Conservation (phyloP, 345 rosid genomes). For the Boechera stricta region DNA sequence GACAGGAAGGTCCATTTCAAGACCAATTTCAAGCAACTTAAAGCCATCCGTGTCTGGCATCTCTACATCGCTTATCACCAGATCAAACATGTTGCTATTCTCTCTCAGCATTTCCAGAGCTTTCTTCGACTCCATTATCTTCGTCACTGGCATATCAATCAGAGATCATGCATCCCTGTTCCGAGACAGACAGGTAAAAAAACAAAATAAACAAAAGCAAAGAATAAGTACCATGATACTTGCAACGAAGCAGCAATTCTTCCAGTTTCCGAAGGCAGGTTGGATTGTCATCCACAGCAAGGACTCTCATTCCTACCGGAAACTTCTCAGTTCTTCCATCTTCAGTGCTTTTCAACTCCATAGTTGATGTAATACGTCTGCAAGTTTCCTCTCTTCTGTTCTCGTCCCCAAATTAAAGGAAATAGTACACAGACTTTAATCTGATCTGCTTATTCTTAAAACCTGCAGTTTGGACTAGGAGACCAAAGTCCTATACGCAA, state of each 20-base stretch:
- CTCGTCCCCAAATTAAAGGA: neutral
- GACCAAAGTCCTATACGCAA: constrained; percentile 14
- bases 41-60: constrained; percentile 94
- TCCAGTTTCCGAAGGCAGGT: constrained; percentile 68
- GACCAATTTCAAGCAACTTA: constrained; percentile 84
- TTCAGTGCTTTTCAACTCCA: constrained; percentile 31
- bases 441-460: neutral
- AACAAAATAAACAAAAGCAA: neutral
- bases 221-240: constrained; percentile 63
- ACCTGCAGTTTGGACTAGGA: constrained; percentile 22
- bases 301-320: constrained; percentile 79
- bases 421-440: constrained; percentile 21
- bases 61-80: constrained; percentile 81
- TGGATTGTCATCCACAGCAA: constrained; percentile 85
- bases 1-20: constrained; percentile 98
- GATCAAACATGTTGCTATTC: constrained; percentile 70
- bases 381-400: constrained; percentile 25
- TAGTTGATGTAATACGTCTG: constrained; percentile 24
- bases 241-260: constrained; percentile 72
- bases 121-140: constrained; percentile 65
- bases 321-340: constrained; percentile 52
- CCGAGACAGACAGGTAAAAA: neutral
- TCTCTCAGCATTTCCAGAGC: constrained; percentile 71
- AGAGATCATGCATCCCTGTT: neutral
- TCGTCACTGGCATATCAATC: constrained; percentile 60